phyloP scores from a whole-genome alignment of 768 basidiomycete species.

The Cyclocybe cylindracea region DNA sequence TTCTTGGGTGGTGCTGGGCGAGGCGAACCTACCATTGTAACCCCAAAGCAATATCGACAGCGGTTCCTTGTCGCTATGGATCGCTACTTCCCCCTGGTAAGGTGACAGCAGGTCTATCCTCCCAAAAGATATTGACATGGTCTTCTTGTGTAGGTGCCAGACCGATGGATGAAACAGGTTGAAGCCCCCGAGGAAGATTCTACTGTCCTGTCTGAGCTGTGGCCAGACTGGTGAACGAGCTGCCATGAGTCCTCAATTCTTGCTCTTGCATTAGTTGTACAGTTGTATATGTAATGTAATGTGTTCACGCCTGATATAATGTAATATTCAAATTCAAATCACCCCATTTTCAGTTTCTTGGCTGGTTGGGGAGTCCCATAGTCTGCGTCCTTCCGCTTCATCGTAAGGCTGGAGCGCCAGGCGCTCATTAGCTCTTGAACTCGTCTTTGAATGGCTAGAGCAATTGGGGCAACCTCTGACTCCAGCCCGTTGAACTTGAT shows the following conservation, averaged over 20 bases:
- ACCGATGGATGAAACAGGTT: conserved; percentile 88
- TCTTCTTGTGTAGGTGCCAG: conserved; percentile 60
- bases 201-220: conserved; percentile 53
- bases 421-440: conserved; percentile 52
- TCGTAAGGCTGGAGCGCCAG: conserved; percentile 50
- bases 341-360: conserved; percentile 70
- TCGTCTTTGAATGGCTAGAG: conserved; percentile 50
- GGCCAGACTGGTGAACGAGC: conserved; percentile 59
- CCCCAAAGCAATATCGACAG: conserved; percentile 91
- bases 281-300: neutral
- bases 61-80: conserved; percentile 89
- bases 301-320: no score
- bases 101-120: conserved; percentile 18
- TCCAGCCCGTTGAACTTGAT: conserved; percentile 84
- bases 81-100: conserved; percentile 82
- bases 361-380: conserved; percentile 60
- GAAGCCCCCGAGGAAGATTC: conserved; percentile 79
- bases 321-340: conserved; percentile 4
- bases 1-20: conserved; percentile 82
- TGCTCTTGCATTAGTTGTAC: neutral
- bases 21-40: conserved; percentile 96
- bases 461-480: conserved; percentile 74
- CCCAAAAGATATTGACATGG: conserved; percentile 7
- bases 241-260: neutral
- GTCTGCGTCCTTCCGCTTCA: conserved; percentile 79